These are phyloP conservation scores for Podospora sp. DNA, from an alignment of 495 filamentous ascomycete species.

Conservation along the genomic window DNA sequence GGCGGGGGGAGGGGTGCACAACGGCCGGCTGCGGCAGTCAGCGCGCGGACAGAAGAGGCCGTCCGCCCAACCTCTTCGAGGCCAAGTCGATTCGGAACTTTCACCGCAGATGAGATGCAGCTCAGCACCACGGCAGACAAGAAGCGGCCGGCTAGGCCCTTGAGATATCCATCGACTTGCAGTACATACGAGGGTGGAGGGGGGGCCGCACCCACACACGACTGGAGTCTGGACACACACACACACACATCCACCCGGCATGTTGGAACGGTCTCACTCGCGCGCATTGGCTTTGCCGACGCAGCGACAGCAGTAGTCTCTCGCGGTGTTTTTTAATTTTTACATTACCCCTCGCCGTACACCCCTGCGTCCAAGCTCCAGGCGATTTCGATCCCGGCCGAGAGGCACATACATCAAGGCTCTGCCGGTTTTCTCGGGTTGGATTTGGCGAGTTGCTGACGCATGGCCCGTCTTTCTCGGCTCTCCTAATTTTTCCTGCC, in stretches of 20 bases:
- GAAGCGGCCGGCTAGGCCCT: not conserved
- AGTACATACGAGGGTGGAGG: not conserved
- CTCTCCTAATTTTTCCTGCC: not conserved
- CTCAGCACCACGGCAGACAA: not conserved
- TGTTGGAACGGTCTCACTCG: slow-evolving; percentile 7
- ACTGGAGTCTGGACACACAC: not conserved
- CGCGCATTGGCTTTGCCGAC: slow-evolving; percentile 2
- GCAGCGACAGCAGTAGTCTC: not conserved
- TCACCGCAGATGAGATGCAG: not conserved
- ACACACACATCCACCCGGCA: slow-evolving; percentile 3
- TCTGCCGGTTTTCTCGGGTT: not conserved
- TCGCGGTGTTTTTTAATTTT: not conserved
- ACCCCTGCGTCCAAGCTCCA: not conserved
- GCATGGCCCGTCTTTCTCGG: slow-evolving; percentile 7
- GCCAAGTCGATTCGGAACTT: not conserved
- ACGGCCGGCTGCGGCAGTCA: not conserved
- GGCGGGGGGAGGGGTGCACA: not conserved
- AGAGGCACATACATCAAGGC: not conserved
- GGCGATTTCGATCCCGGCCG: slow-evolving; percentile 1
- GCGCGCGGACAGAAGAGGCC: not conserved
- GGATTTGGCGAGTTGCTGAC: slow-evolving; percentile 14
- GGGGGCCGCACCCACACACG: not conserved
- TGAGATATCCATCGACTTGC: too few species aligned
- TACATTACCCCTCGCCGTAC: not conserved
- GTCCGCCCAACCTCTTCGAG: not conserved